Evolutionary conservation across 257 asterid genomes (phyloP).

Genomic region (Linaria vulgaris): DNA sequence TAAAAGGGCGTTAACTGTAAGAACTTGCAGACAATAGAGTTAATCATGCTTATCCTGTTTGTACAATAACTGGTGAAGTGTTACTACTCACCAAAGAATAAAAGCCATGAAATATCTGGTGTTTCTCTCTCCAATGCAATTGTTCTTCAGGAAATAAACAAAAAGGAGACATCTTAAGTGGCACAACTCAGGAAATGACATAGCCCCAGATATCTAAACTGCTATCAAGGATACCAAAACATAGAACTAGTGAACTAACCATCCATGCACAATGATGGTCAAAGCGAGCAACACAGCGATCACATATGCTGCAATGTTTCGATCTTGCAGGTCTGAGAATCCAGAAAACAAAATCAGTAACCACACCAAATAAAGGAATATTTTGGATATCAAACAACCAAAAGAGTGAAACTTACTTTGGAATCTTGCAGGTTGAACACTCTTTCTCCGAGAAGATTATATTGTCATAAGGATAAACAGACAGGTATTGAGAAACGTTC

Average conservation of each 20-base stretch:
- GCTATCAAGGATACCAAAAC: constrained; percentile 25
- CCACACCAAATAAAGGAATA: constrained; percentile 20
- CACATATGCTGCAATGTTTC: constrained; percentile 92
- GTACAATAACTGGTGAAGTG: not conserved
- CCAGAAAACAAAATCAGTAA: constrained; percentile 18
- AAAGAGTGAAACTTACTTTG: constrained; percentile 57
- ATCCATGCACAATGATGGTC: constrained; percentile 99
- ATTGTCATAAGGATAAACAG: constrained; percentile 88
- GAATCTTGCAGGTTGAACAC: constrained; percentile 94
- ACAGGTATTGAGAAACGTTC: constrained; percentile 74
- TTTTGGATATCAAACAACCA: constrained; percentile 17
- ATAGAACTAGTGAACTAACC: constrained; percentile 48
- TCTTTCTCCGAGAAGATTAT: constrained; percentile 77
- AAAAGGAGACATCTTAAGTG: constrained; percentile 17
- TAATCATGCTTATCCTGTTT: constrained; percentile 17
- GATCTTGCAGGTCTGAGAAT: constrained; percentile 89
- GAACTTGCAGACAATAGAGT: constrained; percentile 8
- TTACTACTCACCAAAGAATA: constrained; percentile 79
- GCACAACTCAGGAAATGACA: constrained; percentile 16
- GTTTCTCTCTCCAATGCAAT: constrained; percentile 97
- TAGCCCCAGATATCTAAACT: not conserved
- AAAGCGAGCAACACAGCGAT: constrained; percentile 95
- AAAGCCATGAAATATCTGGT: constrained; percentile 94
- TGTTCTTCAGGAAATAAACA: constrained; percentile 59
- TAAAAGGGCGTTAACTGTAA: constrained; percentile 5